Evolutionary conservation across 2,329 filamentous ascomycete species (phyloP).

Genomic region (Aphanoascus verrucosus): DNA sequence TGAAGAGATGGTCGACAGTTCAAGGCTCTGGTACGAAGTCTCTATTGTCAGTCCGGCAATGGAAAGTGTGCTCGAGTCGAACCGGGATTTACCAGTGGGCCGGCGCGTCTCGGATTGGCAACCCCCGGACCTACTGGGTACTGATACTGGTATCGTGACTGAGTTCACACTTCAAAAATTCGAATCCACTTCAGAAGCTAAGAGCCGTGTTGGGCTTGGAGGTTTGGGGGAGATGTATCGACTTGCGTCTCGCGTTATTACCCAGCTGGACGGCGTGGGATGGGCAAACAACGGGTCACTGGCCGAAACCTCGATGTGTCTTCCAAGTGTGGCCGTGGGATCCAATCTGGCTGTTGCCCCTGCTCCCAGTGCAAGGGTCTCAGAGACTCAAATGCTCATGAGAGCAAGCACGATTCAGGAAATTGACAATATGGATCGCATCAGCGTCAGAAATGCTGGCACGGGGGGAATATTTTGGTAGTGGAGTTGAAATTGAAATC

Average conservation of each 20-base stretch:
- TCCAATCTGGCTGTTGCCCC: slow-evolving; percentile 3
- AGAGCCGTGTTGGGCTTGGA: slow-evolving; percentile 19
- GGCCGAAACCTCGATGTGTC: neutral
- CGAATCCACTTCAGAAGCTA: neutral
- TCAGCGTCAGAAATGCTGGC: neutral
- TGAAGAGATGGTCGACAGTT: slow-evolving; percentile 25
- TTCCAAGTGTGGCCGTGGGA: neutral
- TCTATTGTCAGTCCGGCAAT: slow-evolving; percentile 30
- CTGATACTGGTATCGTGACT: slow-evolving; percentile 14
- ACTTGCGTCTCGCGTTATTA: slow-evolving; percentile 25
- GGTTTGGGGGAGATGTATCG: slow-evolving; percentile 24
- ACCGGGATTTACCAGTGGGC: slow-evolving; percentile 27
- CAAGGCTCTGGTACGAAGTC: slow-evolving; percentile 31
- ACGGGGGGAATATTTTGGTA: slow-evolving; percentile 5
- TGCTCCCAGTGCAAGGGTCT: neutral
- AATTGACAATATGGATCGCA: neutral
- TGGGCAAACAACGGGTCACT: slow-evolving; percentile 19
- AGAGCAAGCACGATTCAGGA: neutral
- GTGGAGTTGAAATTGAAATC: no score
- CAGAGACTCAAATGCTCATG: neutral
- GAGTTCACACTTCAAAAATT: neutral
- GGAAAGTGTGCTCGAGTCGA: slow-evolving; percentile 26
- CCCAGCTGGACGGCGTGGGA: slow-evolving; percentile 32
- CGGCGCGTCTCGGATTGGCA: slow-evolving; percentile 26
- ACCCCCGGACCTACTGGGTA: slow-evolving; percentile 24